A percentile compares a stretch with the other conserved stretches of the same genome.
Conservation (phyloP, 306 rosid species). For the Cucurbita ficifolia region DNA sequence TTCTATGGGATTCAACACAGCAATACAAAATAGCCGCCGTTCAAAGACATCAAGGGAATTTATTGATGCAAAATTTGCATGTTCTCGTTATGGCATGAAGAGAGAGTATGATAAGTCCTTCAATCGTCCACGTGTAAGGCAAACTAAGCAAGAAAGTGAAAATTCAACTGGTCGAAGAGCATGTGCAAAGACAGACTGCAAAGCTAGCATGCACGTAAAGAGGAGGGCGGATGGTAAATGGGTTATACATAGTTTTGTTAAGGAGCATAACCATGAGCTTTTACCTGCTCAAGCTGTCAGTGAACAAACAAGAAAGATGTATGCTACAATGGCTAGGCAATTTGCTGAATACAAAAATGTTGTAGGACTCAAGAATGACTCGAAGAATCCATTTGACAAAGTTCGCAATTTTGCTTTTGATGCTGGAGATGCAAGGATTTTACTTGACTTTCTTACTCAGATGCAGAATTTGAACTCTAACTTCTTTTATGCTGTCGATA, state of each 20-base stretch:
- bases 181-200: conserved; percentile 91
- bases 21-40: conserved; percentile 95
- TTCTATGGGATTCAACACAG: conserved; percentile 94
- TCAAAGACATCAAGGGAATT: conserved; percentile 95
- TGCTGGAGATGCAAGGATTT: conserved; percentile 57
- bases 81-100: conserved; percentile 93
- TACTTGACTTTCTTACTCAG: conserved; percentile 61
- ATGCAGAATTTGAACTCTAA: conserved; percentile 79
- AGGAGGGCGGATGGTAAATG: conserved; percentile 93
- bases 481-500: conserved; percentile 75
- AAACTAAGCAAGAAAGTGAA: conserved; percentile 83
- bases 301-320: conserved; percentile 96
- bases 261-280: conserved; percentile 91
- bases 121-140: conserved; percentile 80
- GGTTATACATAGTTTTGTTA: conserved; percentile 92
- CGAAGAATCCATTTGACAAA: conserved; percentile 68
- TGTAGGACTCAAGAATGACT: conserved; percentile 70
- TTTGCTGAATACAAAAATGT: conserved; percentile 94
- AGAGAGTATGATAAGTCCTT: conserved; percentile 84
- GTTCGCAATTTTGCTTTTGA: conserved; percentile 68
- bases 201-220: conserved; percentile 99
- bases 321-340: conserved; percentile 98
- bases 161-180: conserved; percentile 84
- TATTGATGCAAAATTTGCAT: conserved; percentile 97
- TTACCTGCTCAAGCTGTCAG: conserved; percentile 99